Conservation (phyloP, 75 land plant species). For the Pseudotsuga menziesii region DNA sequence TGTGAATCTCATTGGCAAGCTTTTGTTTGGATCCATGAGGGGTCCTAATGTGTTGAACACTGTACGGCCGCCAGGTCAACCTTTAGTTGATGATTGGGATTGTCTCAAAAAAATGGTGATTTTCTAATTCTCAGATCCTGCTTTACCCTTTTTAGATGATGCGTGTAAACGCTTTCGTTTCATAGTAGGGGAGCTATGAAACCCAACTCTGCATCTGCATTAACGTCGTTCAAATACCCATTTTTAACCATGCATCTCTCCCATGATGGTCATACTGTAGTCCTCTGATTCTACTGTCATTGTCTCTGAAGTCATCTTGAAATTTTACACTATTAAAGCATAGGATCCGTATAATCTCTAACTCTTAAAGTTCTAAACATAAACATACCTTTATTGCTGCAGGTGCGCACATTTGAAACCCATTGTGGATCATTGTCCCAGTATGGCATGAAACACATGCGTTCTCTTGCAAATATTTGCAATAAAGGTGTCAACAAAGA, state of each 20-base stretch:
- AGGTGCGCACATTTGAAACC: slow-evolving; percentile 45
- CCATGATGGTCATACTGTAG: slow-evolving; percentile 39
- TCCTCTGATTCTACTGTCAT: not conserved
- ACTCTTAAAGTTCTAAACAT: not conserved
- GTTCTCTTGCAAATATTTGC: slow-evolving; percentile 81
- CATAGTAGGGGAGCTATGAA: not conserved
- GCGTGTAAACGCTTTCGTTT: not conserved
- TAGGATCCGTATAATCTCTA: not conserved
- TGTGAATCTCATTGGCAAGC: slow-evolving; percentile 58
- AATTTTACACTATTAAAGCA: not conserved
- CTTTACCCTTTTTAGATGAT: not conserved
- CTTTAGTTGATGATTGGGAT: slow-evolving; percentile 78
- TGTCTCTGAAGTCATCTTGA: not conserved
- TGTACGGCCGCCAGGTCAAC: slow-evolving; percentile 50
- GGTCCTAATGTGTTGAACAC: slow-evolving; percentile 39
- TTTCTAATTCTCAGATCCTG: not conserved
- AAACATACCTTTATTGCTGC: not conserved
- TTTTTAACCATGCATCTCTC: too few relatives aligned
- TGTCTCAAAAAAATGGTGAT: slow-evolving; percentile 76
- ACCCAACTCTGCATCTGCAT: too few relatives aligned
- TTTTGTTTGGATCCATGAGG: slow-evolving; percentile 62
- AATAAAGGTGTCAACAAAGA: slow-evolving; percentile 54
- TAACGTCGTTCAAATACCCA: too few relatives aligned
- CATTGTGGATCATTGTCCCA: slow-evolving; percentile 53
- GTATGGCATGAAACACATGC: slow-evolving; percentile 92